Conservation (phyloP, 768 basidiomycete genomes). For the Russula vinacea region DNA sequence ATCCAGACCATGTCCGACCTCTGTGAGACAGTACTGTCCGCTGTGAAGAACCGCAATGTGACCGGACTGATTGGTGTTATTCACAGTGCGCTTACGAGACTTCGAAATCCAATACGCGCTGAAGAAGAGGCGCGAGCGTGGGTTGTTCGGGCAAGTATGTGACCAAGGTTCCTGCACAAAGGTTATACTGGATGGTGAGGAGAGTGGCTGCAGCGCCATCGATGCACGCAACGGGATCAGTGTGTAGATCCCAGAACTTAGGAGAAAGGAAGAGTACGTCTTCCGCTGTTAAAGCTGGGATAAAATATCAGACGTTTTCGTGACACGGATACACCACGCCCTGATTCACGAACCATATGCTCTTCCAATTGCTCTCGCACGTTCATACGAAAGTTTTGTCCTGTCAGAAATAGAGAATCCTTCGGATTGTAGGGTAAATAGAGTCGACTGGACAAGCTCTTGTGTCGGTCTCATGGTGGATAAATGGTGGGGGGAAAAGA, state of each 20-base stretch:
- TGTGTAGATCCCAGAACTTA: constrained; percentile 42
- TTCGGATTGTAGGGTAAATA: constrained; percentile 13
- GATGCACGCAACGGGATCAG: constrained; percentile 35
- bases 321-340: not conserved
- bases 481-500: not conserved
- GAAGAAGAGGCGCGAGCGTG: constrained; percentile 33
- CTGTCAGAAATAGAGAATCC: not conserved
- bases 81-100: constrained; percentile 32
- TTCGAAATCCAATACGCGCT: constrained; percentile 36
- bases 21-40: constrained; percentile 46
- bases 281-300: constrained; percentile 35
- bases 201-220: constrained; percentile 39
- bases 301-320: not conserved
- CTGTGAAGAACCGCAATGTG: constrained; percentile 20
- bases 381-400: constrained; percentile 18
- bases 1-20: constrained; percentile 48
- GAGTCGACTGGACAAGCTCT: constrained; percentile 24
- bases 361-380: constrained; percentile 20
- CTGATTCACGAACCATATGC: constrained; percentile 28
- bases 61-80: constrained; percentile 3
- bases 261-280: constrained; percentile 37
- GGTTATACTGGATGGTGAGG: constrained; percentile 42
- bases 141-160: constrained; percentile 32
- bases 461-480: constrained; percentile 24
- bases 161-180: constrained; percentile 40